Evolutionary conservation across 108 stramenopile species (phyloP).

Genomic region (Cyclotella cryptica): DNA sequence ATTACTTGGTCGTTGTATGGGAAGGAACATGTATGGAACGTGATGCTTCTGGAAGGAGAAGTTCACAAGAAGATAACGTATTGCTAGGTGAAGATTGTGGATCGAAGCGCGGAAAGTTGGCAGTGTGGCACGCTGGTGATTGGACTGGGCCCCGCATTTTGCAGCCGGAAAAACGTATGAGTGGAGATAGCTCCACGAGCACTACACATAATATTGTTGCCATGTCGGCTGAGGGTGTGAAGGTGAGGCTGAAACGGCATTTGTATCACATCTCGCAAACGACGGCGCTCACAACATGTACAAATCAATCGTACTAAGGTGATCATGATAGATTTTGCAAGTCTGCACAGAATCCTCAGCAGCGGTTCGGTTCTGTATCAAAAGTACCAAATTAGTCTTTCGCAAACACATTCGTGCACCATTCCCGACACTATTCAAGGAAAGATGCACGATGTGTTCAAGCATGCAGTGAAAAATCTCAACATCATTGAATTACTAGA

Average conservation of each 20-base stretch:
- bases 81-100: conserved; percentile 9
- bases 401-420: conserved; percentile 51
- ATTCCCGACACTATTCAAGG: conserved; percentile 38
- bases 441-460: conserved; percentile 30
- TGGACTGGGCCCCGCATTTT: conserved; percentile 88
- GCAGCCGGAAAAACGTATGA: conserved; percentile 80
- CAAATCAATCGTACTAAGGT: conserved; percentile 21
- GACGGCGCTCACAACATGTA: conserved; percentile 1
- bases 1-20: conserved; percentile 82
- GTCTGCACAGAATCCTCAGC: conserved; percentile 75
- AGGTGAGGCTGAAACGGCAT: conserved; percentile 58
- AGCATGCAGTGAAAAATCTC: conserved; percentile 63
- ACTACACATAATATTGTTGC: conserved; percentile 77
- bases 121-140: conserved; percentile 90
- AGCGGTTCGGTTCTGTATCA: conserved; percentile 76
- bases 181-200: conserved; percentile 74
- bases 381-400: conserved; percentile 68
- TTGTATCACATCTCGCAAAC: conserved; percentile 4
- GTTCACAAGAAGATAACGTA: background rate
- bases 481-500: conserved; percentile 79
- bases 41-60: conserved; percentile 26
- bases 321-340: conserved; percentile 77
- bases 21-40: conserved; percentile 88
- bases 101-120: conserved; percentile 9
- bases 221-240: conserved; percentile 83